These are phyloP conservation scores for Gaillardinia entomophila DNA, from an alignment of 805 yeast genomes.

Conservation along the genomic window DNA sequence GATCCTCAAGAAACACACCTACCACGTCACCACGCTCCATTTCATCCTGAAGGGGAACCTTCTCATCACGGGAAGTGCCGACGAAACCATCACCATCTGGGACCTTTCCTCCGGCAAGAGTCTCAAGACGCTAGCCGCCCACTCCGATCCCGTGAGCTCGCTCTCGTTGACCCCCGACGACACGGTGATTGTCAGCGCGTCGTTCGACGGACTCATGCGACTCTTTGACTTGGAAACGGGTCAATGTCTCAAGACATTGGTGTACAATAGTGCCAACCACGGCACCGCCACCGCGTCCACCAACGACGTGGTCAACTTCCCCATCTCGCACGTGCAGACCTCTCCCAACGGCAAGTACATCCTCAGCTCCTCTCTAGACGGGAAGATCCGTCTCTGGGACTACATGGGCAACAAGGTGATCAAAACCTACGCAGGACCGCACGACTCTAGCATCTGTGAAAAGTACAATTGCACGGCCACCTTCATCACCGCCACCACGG, in stretches of 20 bases:
- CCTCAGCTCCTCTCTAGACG: constrained; percentile 76
- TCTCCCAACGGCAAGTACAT: constrained; percentile 79
- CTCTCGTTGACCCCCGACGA: constrained; percentile 74
- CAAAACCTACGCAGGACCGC: constrained; percentile 52
- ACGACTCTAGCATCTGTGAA: constrained; percentile 34
- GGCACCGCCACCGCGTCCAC: constrained; percentile 56
- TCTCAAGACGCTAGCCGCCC: constrained; percentile 81
- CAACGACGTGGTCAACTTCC: constrained; percentile 46
- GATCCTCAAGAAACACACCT: constrained; percentile 72
- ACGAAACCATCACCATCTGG: constrained; percentile 90
- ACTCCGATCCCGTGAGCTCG: constrained; percentile 81
- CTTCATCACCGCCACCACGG: constrained; percentile 36
- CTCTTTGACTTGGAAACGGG: constrained; percentile 85
- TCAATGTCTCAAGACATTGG: constrained; percentile 85
- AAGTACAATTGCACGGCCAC: constrained; percentile 49
- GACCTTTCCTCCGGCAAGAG: constrained; percentile 67
- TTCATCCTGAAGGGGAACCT: constrained; percentile 75
- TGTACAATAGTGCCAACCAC: constrained; percentile 63
- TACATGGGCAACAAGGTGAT: constrained; percentile 75
- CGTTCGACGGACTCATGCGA: constrained; percentile 88
- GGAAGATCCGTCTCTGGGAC: constrained; percentile 77
- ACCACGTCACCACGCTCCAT: constrained; percentile 66
- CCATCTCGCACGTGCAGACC: constrained; percentile 67
- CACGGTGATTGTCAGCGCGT: constrained; percentile 76
- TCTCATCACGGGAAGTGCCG: constrained; percentile 77